Percentiles rank a stretch among this genome's conserved stretches.
Conservation (phyloP, 2,329 filamentous ascomycete genomes). For the Escovopsis sp. region DNA sequence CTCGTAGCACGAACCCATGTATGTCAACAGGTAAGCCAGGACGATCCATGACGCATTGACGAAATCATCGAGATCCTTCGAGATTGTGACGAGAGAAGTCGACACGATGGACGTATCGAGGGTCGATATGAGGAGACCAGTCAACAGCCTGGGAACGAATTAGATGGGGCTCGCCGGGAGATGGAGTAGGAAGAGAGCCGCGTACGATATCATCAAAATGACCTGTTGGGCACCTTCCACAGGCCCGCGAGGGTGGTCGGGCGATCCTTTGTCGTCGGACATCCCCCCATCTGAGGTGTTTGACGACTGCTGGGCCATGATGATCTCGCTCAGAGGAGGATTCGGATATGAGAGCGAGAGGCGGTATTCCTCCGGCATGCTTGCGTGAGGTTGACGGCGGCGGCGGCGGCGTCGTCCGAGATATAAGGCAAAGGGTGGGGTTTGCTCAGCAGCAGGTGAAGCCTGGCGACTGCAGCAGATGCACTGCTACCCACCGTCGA, state of each 20-base stretch:
- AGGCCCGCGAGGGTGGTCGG: neutral
- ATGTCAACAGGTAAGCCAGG: slow-evolving; percentile 40
- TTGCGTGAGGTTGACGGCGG: neutral
- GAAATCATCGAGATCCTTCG: slow-evolving; percentile 35
- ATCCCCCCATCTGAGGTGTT: neutral
- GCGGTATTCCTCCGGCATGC: slow-evolving; percentile 14
- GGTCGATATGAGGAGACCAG: slow-evolving; percentile 41
- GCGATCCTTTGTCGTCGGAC: neutral
- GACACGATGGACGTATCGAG: slow-evolving; percentile 44
- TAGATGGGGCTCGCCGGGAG: neutral
- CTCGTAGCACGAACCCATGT: slow-evolving; percentile 29
- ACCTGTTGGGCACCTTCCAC: slow-evolving; percentile 4
- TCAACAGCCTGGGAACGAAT: slow-evolving; percentile 25
- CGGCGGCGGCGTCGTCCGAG: neutral
- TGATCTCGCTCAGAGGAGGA: slow-evolving; percentile 17
- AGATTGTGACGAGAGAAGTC: slow-evolving; percentile 42
- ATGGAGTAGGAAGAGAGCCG: neutral
- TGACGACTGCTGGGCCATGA: slow-evolving; percentile 3
- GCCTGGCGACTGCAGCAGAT: too few relatives aligned
- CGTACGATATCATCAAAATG: slow-evolving; percentile 8
- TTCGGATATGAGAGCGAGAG: slow-evolving; percentile 21
- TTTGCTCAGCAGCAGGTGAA: too few relatives aligned
- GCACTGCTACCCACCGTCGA: neutral
- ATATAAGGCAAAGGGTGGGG: neutral
- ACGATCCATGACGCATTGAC: slow-evolving; percentile 40